Evolutionary conservation across 2,329 filamentous ascomycete species (phyloP), one percentile per base, ranked within the genome.

Genomic region (Colletotrichum tofieldiae): DNA sequence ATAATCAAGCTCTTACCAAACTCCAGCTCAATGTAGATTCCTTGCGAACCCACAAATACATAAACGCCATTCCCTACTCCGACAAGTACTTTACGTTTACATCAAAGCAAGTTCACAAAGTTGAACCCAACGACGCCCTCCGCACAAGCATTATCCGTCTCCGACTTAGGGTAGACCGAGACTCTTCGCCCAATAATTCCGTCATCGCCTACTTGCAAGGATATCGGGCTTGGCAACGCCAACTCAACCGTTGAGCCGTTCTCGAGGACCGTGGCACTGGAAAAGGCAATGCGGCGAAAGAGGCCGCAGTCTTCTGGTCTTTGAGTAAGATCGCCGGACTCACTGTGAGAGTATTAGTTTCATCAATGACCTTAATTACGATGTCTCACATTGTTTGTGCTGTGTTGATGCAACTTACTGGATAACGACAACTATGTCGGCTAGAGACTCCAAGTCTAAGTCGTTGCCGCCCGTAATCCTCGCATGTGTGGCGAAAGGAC

Each of bases 71-170:
- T 9, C 5, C 14, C 14, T 12, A 9, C 14, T 35, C 35, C n/a
- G n/a, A 23, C 23, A 37, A 4, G 32, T 29, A 14, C 12, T 14
- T 3, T 43, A 3, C 20, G 5, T 37, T 20, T 7, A 4, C 41
- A 3, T 58, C 29, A 69, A 12, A 65, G 35, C 0, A 54, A 60
- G 35, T 37, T 65, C 11, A 72, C 37, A 54, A 73, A 82, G 51
- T 87, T 87, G 75, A 86, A 86, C 0, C 86, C 86, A 5, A 87
- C 84, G n/a, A 87, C 85, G 0, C 86, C 86, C 73, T 87, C 85
- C 0, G 86, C 85, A 4, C 86, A 73, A 0, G 85, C 79, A 6
- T 75, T 74, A 14, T 80, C 80, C 74, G 65, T 72, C 0, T 65
- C 58, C 0, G 74, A 66, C 0, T 77, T 73, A 0, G 79, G 78